Conservation (phyloP, 176 grass and related monocot species). For the Oryza rufipogon region DNA sequence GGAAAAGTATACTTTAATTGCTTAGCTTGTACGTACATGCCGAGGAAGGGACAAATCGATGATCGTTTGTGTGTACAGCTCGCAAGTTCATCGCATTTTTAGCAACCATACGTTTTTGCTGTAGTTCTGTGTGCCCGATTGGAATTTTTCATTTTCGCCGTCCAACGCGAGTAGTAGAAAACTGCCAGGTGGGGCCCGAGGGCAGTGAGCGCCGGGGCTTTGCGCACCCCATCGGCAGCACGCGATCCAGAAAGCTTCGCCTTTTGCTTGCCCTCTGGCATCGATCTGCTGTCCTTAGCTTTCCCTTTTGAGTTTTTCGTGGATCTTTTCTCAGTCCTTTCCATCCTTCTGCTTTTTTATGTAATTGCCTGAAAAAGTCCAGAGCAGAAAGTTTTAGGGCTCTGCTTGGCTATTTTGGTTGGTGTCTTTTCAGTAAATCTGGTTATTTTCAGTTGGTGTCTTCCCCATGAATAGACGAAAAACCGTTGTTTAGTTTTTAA, state of each 20-base stretch:
- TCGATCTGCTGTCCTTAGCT: not conserved
- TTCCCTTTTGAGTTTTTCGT: not conserved
- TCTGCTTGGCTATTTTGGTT: not conserved
- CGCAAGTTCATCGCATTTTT: not conserved
- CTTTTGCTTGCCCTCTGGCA: not conserved
- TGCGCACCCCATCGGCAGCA: not conserved
- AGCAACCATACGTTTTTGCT: not conserved
- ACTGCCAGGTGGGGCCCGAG: not conserved
- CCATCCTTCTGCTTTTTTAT: not conserved
- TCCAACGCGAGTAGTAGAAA: not conserved
- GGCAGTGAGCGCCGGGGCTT: not conserved
- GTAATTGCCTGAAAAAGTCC: not conserved
- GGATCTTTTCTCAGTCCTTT: not conserved
- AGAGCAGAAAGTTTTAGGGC: not conserved
- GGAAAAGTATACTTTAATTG: not conserved
- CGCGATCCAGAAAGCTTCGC: not conserved
- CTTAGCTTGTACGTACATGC: not conserved
- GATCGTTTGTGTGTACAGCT: not conserved
- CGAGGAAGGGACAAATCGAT: not conserved
- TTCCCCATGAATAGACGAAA: not conserved
- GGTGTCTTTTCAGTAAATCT: not conserved
- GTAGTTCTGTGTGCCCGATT: not conserved
- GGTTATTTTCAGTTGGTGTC: not conserved
- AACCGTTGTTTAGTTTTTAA: not conserved
- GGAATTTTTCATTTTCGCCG: not conserved